These are phyloP conservation scores for Stephania japonica DNA, from an alignment of 164 flowering plant species.

Conservation along the genomic window DNA sequence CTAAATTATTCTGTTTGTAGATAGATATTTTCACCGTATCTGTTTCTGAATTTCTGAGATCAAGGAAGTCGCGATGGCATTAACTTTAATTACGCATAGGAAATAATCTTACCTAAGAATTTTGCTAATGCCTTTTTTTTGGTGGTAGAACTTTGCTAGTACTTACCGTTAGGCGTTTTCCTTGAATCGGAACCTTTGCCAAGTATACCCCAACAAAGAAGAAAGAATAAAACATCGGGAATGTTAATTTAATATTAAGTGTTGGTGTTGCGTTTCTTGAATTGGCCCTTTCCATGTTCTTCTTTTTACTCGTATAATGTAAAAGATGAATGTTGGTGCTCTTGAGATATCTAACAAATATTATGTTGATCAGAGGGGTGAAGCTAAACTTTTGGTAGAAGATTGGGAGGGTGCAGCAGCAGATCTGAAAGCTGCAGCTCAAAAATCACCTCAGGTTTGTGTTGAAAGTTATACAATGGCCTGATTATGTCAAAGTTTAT, in stretches of 20 bases:
- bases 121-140: neutral
- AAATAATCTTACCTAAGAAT: neutral
- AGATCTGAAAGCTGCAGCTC: conserved; percentile 83
- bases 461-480: neutral
- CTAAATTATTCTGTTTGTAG: neutral
- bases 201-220: neutral
- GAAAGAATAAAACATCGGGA: neutral
- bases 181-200: neutral
- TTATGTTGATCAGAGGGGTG: conserved; percentile 68
- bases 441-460: conserved; percentile 90
- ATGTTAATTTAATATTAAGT: neutral
- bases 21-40: neutral
- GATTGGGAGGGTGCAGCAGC: conserved; percentile 98
- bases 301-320: neutral
- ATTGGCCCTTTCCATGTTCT: neutral
- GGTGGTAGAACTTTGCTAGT: neutral
- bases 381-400: conserved; percentile 86
- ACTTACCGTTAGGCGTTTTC: neutral
- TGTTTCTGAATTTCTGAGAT: neutral
- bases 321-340: neutral
- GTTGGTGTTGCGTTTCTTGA: neutral
- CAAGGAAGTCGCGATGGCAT: neutral
- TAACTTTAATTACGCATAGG: neutral
- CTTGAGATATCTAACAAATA: neutral
- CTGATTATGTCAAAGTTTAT: neutral